phyloP scores from a whole-genome alignment of 2,329 filamentous ascomycete genomes.

The Colletotrichum aenigma region DNA sequence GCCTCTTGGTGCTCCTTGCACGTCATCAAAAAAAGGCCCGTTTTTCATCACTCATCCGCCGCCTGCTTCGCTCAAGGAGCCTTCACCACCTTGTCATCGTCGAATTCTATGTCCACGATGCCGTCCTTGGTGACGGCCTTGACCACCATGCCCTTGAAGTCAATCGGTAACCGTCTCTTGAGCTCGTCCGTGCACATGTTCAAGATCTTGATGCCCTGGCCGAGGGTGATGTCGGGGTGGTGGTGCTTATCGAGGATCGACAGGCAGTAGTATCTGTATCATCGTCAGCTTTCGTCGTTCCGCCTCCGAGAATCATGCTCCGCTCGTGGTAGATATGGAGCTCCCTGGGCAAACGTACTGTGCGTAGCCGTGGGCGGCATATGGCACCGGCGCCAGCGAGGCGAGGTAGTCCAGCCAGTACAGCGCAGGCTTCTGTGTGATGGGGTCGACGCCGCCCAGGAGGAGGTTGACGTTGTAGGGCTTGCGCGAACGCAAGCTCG shows the following conservation, averaged over 20 bases:
- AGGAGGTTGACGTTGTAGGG: constrained; percentile 98
- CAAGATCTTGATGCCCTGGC: constrained; percentile 89
- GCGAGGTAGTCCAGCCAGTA: constrained; percentile 99
- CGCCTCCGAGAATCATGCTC: neutral
- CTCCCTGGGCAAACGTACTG: constrained; percentile 66
- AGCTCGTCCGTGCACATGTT: constrained; percentile 96
- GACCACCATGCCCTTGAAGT: constrained; percentile 96
- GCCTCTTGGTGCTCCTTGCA: neutral
- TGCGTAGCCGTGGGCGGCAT: constrained; percentile 97
- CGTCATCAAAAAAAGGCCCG: neutral
- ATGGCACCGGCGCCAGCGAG: constrained; percentile 84
- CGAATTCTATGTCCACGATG: constrained; percentile 82
- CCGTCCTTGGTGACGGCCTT: constrained; percentile 97
- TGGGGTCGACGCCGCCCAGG: constrained; percentile 90
- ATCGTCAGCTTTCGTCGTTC: constrained; percentile 25
- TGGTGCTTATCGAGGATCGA: constrained; percentile 99
- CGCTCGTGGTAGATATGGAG: constrained; percentile 18
- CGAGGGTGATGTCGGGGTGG: constrained; percentile 89
- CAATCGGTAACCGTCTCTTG: constrained; percentile 94
- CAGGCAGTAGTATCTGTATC: constrained; percentile 89
- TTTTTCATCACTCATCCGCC: constrained; percentile 13
- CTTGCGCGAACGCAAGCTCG: constrained; percentile 86
- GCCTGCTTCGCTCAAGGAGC: constrained; percentile 48
- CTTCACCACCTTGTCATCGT: constrained; percentile 77
- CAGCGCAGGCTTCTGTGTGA: constrained; percentile 86